Conservation (phyloP, 805 yeast genomes). For the Starmera dryadoides region DNA sequence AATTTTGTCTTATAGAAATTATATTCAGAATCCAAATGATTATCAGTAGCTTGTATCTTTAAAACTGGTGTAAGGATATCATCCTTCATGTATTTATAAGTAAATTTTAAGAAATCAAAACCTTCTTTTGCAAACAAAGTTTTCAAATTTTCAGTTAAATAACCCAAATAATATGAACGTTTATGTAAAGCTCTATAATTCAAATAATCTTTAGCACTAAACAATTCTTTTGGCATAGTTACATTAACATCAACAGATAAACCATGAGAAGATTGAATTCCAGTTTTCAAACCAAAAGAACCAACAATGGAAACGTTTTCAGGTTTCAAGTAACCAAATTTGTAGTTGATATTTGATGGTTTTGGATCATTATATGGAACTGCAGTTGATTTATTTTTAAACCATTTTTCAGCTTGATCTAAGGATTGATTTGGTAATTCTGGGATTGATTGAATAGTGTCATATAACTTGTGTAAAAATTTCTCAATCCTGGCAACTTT, state of each 20-base stretch:
- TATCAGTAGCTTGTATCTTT: slow-evolving; percentile 48
- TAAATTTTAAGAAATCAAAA: slow-evolving; percentile 40
- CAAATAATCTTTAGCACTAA: slow-evolving; percentile 82
- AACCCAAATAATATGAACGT: slow-evolving; percentile 80
- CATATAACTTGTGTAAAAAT: slow-evolving; percentile 67
- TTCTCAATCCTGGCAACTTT: slow-evolving; percentile 63
- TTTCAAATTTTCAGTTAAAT: slow-evolving; percentile 59
- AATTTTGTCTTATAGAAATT: slow-evolving; percentile 68
- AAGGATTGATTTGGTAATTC: slow-evolving; percentile 43
- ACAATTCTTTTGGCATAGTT: slow-evolving; percentile 69
- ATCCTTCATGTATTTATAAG: slow-evolving; percentile 67
- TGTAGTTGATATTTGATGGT: slow-evolving; percentile 67
- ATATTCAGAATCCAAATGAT: slow-evolving; percentile 34
- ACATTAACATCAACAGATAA: slow-evolving; percentile 71
- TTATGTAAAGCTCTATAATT: slow-evolving; percentile 89
- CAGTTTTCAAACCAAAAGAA: slow-evolving; percentile 82
- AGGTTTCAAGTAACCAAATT: slow-evolving; percentile 64
- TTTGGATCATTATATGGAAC: slow-evolving; percentile 91
- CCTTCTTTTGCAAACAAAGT: slow-evolving; percentile 44
- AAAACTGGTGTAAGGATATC: slow-evolving; percentile 74
- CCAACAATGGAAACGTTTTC: slow-evolving; percentile 76
- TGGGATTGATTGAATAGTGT: slow-evolving; percentile 58
- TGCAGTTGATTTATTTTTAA: slow-evolving; percentile 43
- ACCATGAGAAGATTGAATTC: slow-evolving; percentile 55
- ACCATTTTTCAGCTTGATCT: slow-evolving; percentile 49